Evolutionary conservation across 1,139 yeast genomes (phyloP), one percentile per base, ranked within the genome.

Genomic region (Zhuliangozyma blackwelliae): DNA sequence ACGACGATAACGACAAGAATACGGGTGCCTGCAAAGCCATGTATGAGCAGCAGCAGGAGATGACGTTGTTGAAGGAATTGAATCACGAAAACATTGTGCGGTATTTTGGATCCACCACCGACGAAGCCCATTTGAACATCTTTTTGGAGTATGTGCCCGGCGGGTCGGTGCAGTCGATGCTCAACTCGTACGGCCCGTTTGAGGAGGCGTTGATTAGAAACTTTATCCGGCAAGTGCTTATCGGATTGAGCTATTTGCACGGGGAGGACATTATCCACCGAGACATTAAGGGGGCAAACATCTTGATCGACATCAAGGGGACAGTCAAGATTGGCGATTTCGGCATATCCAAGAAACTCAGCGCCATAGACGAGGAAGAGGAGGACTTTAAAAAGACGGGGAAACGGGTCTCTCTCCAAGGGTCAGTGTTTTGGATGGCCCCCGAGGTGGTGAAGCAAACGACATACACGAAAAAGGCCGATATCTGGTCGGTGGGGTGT

Each of bases 371-470:
- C 28, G 55, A 54, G 29, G 58, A 55, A 20, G 52, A 50, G 31
- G 52, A 48, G 31, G 50, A 46, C 28, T 51, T 51, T 32, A 54
- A 48, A 45, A 59, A 49, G 41, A 52, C 65, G 10, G 67, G 72
- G 21, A 80, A 86, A 48, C 72, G 96, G 33, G 92, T 89, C 0
- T 87, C 96, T 0, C 59, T 90, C 33, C 97, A 89, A 61, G 97
- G 97, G 0, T 86, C 95, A 6, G 95, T 89, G 0, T 90, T 82
- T 54, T 90, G 97, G 97, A 90, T 90, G 97, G 96, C 97, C 0
- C 97, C 97, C 0, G 97, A 90, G 56, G 96, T 90, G 10, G 96
- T 89, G 10, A 86, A 87, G 52, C 96, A 89, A 54, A 82, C 88
- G 1, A 86, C 92, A 0, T 86, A 88, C 41, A 89, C 96, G 5